Conservation (phyloP, 306 rosid species). For the Herpetospermum pedunculosum region DNA sequence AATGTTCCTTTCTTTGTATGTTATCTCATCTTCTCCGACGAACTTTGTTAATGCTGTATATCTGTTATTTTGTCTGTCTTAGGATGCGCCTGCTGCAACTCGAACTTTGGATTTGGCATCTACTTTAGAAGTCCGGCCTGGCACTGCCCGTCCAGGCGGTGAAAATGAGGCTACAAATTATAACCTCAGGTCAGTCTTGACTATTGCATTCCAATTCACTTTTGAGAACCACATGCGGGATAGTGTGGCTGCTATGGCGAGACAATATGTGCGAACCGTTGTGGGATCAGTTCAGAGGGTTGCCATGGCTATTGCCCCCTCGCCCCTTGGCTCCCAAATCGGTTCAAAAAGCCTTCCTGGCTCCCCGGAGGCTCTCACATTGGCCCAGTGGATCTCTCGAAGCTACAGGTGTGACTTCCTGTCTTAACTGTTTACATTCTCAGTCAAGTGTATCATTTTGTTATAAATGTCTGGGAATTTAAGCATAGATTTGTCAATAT, state of each 20-base stretch:
- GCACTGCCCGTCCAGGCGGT: conserved; percentile 34
- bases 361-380: conserved; percentile 82
- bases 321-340: conserved; percentile 40
- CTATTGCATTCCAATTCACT: conserved; percentile 90
- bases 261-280: conserved; percentile 87
- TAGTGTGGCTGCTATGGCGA: conserved; percentile 96
- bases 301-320: conserved; percentile 96
- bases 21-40: not conserved
- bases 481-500: not conserved
- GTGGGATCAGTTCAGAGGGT: conserved; percentile 95
- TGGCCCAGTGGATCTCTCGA: conserved; percentile 66
- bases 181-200: conserved; percentile 81
- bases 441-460: not conserved
- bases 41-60: not conserved
- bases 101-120: conserved; percentile 92
- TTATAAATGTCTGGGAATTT: not conserved
- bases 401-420: conserved; percentile 53
- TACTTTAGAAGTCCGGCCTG: conserved; percentile 73
- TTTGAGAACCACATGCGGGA: conserved; percentile 80
- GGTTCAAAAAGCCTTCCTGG: conserved; percentile 70
- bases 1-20: not conserved
- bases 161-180: conserved; percentile 44
- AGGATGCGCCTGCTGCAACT: conserved; percentile 53
- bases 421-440: not conserved
- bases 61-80: conserved; percentile 2